Evolutionary conservation across 2,329 filamentous ascomycete genomes (phyloP).

Genomic region (Ceratocystis diversiconidia): DNA sequence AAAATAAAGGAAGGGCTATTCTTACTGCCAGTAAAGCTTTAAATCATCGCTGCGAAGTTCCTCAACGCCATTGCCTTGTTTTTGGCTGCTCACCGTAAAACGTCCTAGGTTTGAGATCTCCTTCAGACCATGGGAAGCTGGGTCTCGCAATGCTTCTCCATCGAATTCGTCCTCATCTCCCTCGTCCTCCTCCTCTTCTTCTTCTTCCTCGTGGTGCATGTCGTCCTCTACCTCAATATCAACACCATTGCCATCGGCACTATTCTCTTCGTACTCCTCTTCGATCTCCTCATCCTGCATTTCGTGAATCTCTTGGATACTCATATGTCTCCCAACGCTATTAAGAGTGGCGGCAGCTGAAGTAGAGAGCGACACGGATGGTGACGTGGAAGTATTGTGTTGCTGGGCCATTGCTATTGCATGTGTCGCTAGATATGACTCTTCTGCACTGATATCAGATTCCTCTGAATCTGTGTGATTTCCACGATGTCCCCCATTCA

Average conservation of each 20-base stretch:
- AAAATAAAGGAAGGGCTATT: constrained; percentile 15
- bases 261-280: constrained; percentile 22
- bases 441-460: constrained; percentile 9
- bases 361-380: constrained; percentile 6
- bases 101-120: constrained; percentile 74
- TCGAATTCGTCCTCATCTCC: constrained; percentile 24
- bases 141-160: constrained; percentile 34
- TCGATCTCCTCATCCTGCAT: constrained; percentile 18
- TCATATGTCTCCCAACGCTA: constrained; percentile 5
- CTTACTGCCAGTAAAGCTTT: constrained; percentile 64
- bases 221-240: constrained; percentile 20
- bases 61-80: constrained; percentile 64
- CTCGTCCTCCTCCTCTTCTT: constrained; percentile 22
- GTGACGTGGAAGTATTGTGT: constrained; percentile 5
- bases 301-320: constrained; percentile 16
- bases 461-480: constrained; percentile 2
- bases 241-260: constrained; percentile 19
- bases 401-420: constrained; percentile 8
- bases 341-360: constrained; percentile 6
- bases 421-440: constrained; percentile 13
- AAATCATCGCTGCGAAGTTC: constrained; percentile 63
- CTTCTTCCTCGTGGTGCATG: constrained; percentile 21
- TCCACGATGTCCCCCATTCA: neutral
- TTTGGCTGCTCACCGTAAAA: constrained; percentile 70
- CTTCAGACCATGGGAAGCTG: constrained; percentile 48